Percentiles rank a stretch among this genome's conserved stretches.
Conservation (phyloP, 176 grass and related monocot genomes). For the Stipa capillata region DNA sequence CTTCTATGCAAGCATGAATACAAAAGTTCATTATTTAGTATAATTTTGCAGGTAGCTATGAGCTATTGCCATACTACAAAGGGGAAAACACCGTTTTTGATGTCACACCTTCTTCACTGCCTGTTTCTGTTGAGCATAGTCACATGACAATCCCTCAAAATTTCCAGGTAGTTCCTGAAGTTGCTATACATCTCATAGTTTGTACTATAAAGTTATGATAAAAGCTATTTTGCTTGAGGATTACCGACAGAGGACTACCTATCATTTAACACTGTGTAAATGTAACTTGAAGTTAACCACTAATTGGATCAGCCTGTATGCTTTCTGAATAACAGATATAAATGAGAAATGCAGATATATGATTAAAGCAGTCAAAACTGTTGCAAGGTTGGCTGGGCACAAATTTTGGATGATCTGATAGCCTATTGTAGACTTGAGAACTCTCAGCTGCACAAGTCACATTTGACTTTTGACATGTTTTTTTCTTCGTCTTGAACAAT, state of each 20-base stretch:
- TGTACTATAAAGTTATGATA: neutral
- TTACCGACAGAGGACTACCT: neutral
- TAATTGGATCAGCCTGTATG: neutral
- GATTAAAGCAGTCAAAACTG: neutral
- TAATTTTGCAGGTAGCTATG: constrained; percentile 63
- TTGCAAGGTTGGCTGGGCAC: neutral
- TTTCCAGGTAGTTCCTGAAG: constrained; percentile 65
- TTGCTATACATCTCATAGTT: constrained; percentile 6
- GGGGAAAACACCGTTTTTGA: constrained; percentile 96
- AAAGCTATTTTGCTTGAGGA: neutral
- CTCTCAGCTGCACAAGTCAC: neutral
- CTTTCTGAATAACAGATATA: constrained; percentile 7
- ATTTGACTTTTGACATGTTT: neutral
- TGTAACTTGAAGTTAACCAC: neutral
- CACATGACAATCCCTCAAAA: constrained; percentile 67
- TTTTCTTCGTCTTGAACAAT: neutral
- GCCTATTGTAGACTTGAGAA: neutral
- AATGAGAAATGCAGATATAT: neutral
- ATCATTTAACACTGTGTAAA: neutral
- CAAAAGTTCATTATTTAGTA: neutral
- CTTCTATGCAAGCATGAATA: neutral
- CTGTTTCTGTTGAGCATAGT: constrained; percentile 63
- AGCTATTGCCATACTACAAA: constrained; percentile 93
- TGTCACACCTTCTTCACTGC: constrained; percentile 71
- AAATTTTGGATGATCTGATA: neutral